Conservation (phyloP, 2,329 filamentous ascomycete genomes). For the Elsinoe australis region DNA sequence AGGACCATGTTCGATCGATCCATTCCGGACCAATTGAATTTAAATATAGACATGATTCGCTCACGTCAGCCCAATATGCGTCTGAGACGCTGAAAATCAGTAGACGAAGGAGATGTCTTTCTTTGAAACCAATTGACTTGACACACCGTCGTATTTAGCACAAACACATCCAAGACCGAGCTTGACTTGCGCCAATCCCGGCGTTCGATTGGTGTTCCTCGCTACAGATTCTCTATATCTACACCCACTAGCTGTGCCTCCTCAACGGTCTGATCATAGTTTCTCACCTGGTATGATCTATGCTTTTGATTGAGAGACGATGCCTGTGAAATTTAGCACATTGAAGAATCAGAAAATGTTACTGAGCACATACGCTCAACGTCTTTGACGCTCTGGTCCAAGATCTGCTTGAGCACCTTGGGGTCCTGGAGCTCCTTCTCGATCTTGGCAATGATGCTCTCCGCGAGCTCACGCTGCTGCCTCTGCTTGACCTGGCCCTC, state of each 20-base stretch:
- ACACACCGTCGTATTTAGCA: too few species aligned
- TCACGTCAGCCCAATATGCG: too few species aligned
- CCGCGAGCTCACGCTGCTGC: conserved; percentile 92
- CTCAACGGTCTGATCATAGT: not conserved
- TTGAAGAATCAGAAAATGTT: not conserved
- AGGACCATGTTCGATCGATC: too few species aligned
- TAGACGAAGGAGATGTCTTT: too few species aligned
- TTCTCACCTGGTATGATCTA: conserved; percentile 15
- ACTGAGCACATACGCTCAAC: conserved; percentile 71
- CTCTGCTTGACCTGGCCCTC: conserved; percentile 98
- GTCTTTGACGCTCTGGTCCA: conserved; percentile 91
- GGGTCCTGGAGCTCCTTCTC: conserved; percentile 98
- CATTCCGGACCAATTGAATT: too few species aligned
- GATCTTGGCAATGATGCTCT: conserved; percentile 92
- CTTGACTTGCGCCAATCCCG: too few species aligned
- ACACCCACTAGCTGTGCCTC: not conserved
- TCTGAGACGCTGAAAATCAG: too few species aligned
- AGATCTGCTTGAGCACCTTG: conserved; percentile 92
- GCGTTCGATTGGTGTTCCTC: too few species aligned
- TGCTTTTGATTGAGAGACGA: conserved; percentile 3
- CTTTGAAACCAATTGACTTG: too few species aligned
- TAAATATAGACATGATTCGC: too few species aligned
- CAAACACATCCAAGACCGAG: too few species aligned
- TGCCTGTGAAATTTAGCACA: not conserved
- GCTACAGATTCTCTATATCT: conserved; percentile 15